Evolutionary conservation across 805 yeast genomes (phyloP), one percentile per base, ranked within the genome.

Genomic region (Phaffomyces opuntiae): DNA sequence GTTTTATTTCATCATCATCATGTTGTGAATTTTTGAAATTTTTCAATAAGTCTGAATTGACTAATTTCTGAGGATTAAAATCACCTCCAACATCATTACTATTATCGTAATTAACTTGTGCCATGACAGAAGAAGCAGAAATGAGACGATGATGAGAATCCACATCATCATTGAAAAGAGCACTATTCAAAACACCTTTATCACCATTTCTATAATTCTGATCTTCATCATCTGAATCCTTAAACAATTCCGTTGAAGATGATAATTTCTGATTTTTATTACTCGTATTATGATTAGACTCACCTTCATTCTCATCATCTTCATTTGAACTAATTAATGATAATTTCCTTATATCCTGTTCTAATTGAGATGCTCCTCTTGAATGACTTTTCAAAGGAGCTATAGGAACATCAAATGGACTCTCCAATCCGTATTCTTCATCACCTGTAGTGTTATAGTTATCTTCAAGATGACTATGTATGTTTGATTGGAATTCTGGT

Each of bases 381-480:
- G 41, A 39, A 31, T 39, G 41, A 14, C 36, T 40, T 40, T 29
- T 31, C 31, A 42, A 24, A 7, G 44, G 44, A 5, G 44, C 36
- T 4, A 55, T 32, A 4, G 62, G 62, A 1, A 21, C 11, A 13
- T 37, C 39, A 24, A 25, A 14, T 14, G 27, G 32, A 38, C 27
- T 25, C 13, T 26, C 32, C 7, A 21, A 4, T 14, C 24, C n/a
- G 5, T 17, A 7, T 7, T 26, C 21, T 33, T 16, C 17, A n/a
- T n/a, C 19, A 60, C 49, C 13, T 53, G 49, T 7, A 58, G 59
- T 1, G 56, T 53, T 16, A 48, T n/a, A 19, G 12, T 16, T 5
- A 26, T 26, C 38, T 14, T 27, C 39, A 9, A 11, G n/a, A 14
- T 36, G n/a, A 3, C 9, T 9, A 29, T 29, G 14, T 5, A 29